Evolutionary conservation across 768 basidiomycete genomes (phyloP).

Genomic region (Lactifluus volemus): DNA sequence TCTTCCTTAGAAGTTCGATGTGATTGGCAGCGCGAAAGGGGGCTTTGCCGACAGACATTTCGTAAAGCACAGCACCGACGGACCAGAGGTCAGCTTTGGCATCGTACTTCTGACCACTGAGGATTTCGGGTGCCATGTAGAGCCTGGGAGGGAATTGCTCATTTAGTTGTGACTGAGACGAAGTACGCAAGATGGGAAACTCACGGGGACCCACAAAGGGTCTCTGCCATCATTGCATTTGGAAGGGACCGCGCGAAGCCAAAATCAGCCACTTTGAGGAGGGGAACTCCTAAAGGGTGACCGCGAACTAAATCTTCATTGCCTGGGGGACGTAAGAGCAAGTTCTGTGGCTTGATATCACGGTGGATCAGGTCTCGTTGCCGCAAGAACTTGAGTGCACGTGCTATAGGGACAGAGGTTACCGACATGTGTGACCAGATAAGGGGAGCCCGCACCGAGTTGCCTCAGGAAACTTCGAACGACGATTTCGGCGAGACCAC

Average conservation of each 20-base stretch:
- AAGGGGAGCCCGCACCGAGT: slow-evolving; percentile 45
- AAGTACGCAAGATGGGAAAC: slow-evolving; percentile 25
- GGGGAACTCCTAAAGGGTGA: slow-evolving; percentile 86
- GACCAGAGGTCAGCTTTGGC: slow-evolving; percentile 98
- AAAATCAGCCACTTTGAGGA: slow-evolving; percentile 96
- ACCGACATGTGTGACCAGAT: not conserved
- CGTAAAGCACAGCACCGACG: slow-evolving; percentile 92
- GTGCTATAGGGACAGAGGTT: slow-evolving; percentile 41
- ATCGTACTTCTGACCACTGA: slow-evolving; percentile 95
- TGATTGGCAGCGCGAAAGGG: slow-evolving; percentile 96
- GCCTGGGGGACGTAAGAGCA: slow-evolving; percentile 78
- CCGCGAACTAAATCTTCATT: slow-evolving; percentile 75
- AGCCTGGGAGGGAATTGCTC: slow-evolving; percentile 39
- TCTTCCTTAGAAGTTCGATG: slow-evolving; percentile 88
- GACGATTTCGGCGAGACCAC: slow-evolving; percentile 84
- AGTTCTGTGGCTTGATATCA: slow-evolving; percentile 98
- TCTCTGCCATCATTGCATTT: slow-evolving; percentile 92
- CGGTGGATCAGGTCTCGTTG: slow-evolving; percentile 87
- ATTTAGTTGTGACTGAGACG: not conserved
- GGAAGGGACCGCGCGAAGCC: slow-evolving; percentile 93
- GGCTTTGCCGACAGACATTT: slow-evolving; percentile 89
- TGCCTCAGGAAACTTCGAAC: slow-evolving; percentile 91
- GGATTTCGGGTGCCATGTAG: slow-evolving; percentile 99
- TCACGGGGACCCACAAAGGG: slow-evolving; percentile 93
- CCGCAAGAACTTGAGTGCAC: slow-evolving; percentile 88